phyloP scores from a whole-genome alignment of 805 yeast genomes.

The Metschnikowia continentalis region DNA sequence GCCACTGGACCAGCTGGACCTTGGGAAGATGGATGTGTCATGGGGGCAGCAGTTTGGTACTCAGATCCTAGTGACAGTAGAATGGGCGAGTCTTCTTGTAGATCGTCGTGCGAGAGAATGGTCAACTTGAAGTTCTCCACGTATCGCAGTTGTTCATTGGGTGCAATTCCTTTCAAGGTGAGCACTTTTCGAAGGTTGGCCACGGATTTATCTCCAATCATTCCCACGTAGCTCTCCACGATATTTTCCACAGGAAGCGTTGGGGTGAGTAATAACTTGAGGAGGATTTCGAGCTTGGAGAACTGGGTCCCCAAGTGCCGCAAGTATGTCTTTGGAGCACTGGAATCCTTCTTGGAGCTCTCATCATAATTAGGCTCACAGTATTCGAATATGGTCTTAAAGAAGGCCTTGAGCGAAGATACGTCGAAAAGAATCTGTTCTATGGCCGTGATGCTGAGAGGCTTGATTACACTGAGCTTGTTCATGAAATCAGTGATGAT shows the following conservation, averaged over 20 bases:
- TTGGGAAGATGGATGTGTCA: slow-evolving; percentile 17
- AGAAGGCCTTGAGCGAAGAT: slow-evolving; percentile 54
- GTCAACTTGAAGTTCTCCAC: slow-evolving; percentile 37
- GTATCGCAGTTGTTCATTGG: slow-evolving; percentile 26
- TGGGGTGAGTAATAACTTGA: slow-evolving; percentile 64
- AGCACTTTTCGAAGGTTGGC: slow-evolving; percentile 63
- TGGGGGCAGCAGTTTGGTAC: background rate
- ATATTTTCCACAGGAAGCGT: slow-evolving; percentile 58
- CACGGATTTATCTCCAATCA: slow-evolving; percentile 61
- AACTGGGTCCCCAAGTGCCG: slow-evolving; percentile 44
- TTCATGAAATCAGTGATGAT: slow-evolving; percentile 52
- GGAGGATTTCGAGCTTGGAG: slow-evolving; percentile 51
- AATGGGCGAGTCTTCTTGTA: slow-evolving; percentile 28
- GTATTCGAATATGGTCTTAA: slow-evolving; percentile 41
- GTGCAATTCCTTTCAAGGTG: slow-evolving; percentile 53
- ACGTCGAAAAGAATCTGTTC: slow-evolving; percentile 81
- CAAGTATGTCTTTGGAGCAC: slow-evolving; percentile 26
- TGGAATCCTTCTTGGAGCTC: slow-evolving; percentile 10
- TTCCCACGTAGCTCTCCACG: slow-evolving; percentile 59
- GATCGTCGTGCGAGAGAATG: slow-evolving; percentile 24
- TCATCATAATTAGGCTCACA: slow-evolving; percentile 38
- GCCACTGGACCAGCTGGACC: slow-evolving; percentile 11
- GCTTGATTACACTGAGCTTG: slow-evolving; percentile 58
- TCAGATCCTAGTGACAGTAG: slow-evolving; percentile 24
- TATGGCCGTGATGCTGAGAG: slow-evolving; percentile 49